Base-by-base conservation (phyloP, 108 stramenopile genomes). In the Asterionellopsis glacialis region DNA sequence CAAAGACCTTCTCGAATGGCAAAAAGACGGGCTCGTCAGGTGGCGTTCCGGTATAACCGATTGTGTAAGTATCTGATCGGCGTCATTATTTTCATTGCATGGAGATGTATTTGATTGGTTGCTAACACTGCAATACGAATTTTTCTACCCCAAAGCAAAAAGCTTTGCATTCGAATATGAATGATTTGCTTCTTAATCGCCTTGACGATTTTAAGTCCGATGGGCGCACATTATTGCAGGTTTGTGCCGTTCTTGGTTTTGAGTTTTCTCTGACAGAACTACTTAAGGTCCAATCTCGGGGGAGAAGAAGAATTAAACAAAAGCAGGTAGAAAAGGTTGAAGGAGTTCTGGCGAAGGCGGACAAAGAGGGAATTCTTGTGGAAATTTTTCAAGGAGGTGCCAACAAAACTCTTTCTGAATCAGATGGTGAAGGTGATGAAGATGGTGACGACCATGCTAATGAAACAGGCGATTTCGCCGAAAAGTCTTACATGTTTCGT, bases 171-270 rank as follows among this genome's bases (percentile, higher is more conserved):
- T 58, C 4, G 7, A 33, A 33, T 33, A 70, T 70, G 52, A 48
- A 64, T 48, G 83, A 85, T 49, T 47, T 79, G 6, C 62, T 81
- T 41, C 60, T 85, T 15, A 68, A 69, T 45, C 59, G 79, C 13
- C 40, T 85, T 42, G 83, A 85, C 55, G 55, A 68, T 14, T 70
- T 85, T 26, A 80, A 81, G 44, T 66, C 75, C 23, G 61, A 67
- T 19, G 80, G 79, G 10, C 57, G 83, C 48, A 75, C 61, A n/a
- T 63, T 73, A 15, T 60, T 85, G 24, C 76, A 81, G 48, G 61
- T 75, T 57, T 61, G 75, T 16, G 80, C 80, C 10, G 73, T 78
- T 21, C 66, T 85, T 11, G 83, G 83, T 27, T 65, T 58, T 41
- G 63, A 75, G 19, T 85, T 85, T 64, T 53, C 74, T 21, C 51